These are phyloP conservation scores for Saccharomyces hybrid DNA, from an alignment of 1,139 yeast genomes.

Conservation along the genomic window DNA sequence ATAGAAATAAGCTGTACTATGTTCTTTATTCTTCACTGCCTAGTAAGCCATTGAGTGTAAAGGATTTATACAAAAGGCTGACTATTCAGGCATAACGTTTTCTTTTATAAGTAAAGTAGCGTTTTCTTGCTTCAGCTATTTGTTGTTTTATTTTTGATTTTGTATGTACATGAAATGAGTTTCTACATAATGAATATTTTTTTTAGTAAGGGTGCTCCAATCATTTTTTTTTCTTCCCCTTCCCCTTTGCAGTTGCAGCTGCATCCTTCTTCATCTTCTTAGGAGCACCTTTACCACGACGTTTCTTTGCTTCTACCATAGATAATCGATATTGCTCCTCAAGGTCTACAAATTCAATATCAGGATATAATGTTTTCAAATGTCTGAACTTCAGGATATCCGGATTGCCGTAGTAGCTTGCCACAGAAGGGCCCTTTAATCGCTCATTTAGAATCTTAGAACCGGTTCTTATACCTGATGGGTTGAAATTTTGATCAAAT, in stretches of 20 bases:
- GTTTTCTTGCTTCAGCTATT: not conserved
- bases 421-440: constrained; percentile 66
- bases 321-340: constrained; percentile 63
- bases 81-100: constrained; percentile 1
- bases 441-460: constrained; percentile 65
- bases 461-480: constrained; percentile 64
- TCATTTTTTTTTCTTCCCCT: constrained; percentile 35
- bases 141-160: not conserved
- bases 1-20: constrained; percentile 41
- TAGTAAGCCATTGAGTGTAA: constrained; percentile 30
- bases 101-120: not conserved
- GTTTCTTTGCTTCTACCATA: constrained; percentile 60
- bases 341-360: constrained; percentile 59
- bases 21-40: constrained; percentile 47
- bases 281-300: constrained; percentile 92
- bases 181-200: not conserved
- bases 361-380: constrained; percentile 49
- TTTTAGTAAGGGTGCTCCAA: not conserved
- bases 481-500: constrained; percentile 63
- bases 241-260: constrained; percentile 20
- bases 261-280: constrained; percentile 53
- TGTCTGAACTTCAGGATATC: constrained; percentile 59
- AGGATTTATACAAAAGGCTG: constrained; percentile 19
- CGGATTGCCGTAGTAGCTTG: constrained; percentile 70
- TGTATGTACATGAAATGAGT: constrained; percentile 6